These are phyloP conservation scores for Suhomyces chickasaworum DNA, from an alignment of 1,139 yeast species.

Conservation along the genomic window DNA sequence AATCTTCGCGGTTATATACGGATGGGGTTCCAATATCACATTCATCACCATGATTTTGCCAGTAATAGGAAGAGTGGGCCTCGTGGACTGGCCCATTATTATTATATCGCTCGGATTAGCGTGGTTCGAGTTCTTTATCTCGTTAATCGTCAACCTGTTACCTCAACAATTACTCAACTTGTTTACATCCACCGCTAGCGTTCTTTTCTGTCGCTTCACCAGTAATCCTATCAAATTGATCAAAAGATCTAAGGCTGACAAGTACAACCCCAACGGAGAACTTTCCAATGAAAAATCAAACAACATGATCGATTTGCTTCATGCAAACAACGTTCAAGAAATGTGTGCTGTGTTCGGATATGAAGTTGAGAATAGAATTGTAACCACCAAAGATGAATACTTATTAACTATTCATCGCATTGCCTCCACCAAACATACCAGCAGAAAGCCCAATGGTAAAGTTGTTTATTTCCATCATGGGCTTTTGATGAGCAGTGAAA, in stretches of 20 bases:
- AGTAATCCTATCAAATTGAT: conserved; percentile 30
- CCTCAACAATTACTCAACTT: conserved; percentile 35
- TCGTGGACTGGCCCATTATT: conserved; percentile 41
- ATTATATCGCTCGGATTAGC: conserved; percentile 39
- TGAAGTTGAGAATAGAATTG: conserved; percentile 40
- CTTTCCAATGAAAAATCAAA: conserved; percentile 27
- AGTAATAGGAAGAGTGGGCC: conserved; percentile 35
- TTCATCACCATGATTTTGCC: conserved; percentile 36
- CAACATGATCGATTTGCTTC: conserved; percentile 35
- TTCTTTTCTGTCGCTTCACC: conserved; percentile 30
- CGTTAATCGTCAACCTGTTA: conserved; percentile 35
- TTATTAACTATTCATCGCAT: conserved; percentile 40
- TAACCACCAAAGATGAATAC: conserved; percentile 43
- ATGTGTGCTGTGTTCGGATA: conserved; percentile 45
- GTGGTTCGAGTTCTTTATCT: conserved; percentile 43
- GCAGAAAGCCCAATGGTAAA: conserved; percentile 30
- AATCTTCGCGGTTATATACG: not conserved
- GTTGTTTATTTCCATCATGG: conserved; percentile 90
- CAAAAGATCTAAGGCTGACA: conserved; percentile 13
- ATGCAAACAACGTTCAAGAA: conserved; percentile 35
- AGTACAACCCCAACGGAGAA: conserved; percentile 14
- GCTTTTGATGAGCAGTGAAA: conserved; percentile 83
- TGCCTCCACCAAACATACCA: conserved; percentile 10
- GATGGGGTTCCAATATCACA: not conserved
- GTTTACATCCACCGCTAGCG: conserved; percentile 32